phyloP scores from a whole-genome alignment of 2,329 filamentous ascomycete species.

The Fusarium decemcellulare region DNA sequence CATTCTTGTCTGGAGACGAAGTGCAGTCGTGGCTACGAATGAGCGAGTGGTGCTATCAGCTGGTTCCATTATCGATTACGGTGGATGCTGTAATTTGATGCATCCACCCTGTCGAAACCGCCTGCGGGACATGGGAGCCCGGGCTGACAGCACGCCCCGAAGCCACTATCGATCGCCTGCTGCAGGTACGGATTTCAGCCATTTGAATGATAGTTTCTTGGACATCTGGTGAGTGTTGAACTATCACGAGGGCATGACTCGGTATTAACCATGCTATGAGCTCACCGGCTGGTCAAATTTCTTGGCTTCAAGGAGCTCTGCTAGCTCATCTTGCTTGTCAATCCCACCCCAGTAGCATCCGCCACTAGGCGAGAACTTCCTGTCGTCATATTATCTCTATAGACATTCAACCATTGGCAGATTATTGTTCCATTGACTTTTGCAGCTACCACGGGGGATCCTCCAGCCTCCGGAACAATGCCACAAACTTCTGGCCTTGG shows the following conservation, averaged over 20 bases:
- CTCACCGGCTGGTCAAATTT: not conserved
- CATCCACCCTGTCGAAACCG: constrained; percentile 35
- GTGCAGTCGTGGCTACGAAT: constrained; percentile 39
- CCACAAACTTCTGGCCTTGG: constrained; percentile 90
- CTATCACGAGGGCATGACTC: not conserved
- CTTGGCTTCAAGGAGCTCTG: constrained; percentile 17
- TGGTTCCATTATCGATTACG: constrained; percentile 42
- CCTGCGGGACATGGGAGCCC: constrained; percentile 35
- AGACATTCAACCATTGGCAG: no score
- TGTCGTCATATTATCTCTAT: no score
- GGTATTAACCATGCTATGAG: not conserved
- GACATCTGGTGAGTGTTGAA: not conserved
- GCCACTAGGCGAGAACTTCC: no score
- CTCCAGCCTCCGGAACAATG: constrained; percentile 84
- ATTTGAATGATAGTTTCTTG: not conserved
- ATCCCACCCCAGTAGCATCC: not conserved
- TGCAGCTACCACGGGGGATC: constrained; percentile 80
- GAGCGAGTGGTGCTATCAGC: constrained; percentile 38
- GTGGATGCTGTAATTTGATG: constrained; percentile 44
- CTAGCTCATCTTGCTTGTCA: not conserved
- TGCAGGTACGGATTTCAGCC: constrained; percentile 22
- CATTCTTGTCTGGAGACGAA: constrained; percentile 49
- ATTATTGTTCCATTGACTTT: not conserved
- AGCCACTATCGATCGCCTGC: constrained; percentile 1
- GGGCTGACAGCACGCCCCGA: constrained; percentile 19